These are phyloP conservation scores for Paecilomyces variotii DNA, from an alignment of 2,329 filamentous ascomycete genomes.

Conservation along the genomic window DNA sequence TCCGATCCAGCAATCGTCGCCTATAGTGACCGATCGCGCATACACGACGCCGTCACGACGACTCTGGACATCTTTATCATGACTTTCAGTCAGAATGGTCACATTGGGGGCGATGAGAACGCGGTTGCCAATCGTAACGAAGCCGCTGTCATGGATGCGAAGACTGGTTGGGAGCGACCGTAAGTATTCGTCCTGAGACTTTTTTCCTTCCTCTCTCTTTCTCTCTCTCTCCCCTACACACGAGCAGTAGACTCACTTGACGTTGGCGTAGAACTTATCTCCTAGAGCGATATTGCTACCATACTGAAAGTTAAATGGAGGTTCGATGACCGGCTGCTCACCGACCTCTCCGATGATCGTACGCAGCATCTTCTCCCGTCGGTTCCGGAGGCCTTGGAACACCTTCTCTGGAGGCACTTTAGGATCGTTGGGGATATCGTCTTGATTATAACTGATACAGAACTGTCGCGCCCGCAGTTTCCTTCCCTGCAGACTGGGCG, in stretches of 20 bases:
- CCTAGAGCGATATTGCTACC: conserved; percentile 57
- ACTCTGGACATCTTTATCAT: conserved; percentile 39
- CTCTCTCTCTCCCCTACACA: no score
- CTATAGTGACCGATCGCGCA: conserved; percentile 37
- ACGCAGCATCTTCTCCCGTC: conserved; percentile 7
- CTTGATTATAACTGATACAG: conserved; percentile 8
- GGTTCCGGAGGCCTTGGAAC: conserved; percentile 4
- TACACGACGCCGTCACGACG: conserved; percentile 40
- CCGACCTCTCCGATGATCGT: conserved; percentile 9
- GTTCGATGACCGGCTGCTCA: conserved; percentile 41
- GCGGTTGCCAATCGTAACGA: conserved; percentile 43
- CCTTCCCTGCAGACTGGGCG: conserved; percentile 4
- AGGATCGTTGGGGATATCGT: conserved; percentile 6
- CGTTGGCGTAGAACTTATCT: conserved; percentile 48
- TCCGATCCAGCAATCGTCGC: conserved; percentile 38
- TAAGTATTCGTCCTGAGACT: neutral
- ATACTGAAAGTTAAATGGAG: conserved; percentile 55
- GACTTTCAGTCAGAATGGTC: conserved; percentile 42
- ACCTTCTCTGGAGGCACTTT: conserved; percentile 5
- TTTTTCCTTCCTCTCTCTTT: neutral
- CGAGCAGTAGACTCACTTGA: conserved; percentile 6
- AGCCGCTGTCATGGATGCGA: conserved; percentile 39
- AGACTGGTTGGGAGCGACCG: conserved; percentile 3
- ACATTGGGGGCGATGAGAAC: conserved; percentile 45
- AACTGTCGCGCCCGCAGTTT: conserved; percentile 8